Base-by-base conservation (phyloP, 2,329 filamentous ascomycete species). In the Furcasterigmium furcatum region DNA sequence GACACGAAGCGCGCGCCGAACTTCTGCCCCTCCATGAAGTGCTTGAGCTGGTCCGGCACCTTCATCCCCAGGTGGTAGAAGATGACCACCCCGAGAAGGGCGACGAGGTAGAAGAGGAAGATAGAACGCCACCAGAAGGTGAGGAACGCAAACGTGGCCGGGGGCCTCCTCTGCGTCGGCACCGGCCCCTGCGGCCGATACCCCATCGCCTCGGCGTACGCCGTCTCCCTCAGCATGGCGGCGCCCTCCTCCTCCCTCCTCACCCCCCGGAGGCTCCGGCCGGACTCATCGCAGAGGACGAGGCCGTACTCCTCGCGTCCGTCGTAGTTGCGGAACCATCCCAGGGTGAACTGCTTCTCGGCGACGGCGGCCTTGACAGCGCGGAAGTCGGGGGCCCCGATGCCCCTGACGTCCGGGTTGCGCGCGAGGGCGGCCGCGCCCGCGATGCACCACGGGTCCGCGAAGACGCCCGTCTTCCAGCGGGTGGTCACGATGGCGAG, bases 1-100 rank as follows among this genome's bases (percentile, higher is more conserved):
- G 68, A 65, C 8, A 73, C 52, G 43, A 74, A 73, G 8, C 70
- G 58, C 0, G 70, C 65, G 5, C 70, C 70, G 42, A 73, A 71
- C 3, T 56, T 58, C 47, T 70, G 61, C n/a, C 61, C 59, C 34
- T 36, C 34, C 34, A 36, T 36, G 34, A 36, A 36, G n/a, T 16
- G 18, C 18, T 16, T 36, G n/a, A 36, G n/a, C n/a, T 36, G 12
- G n/a, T 19, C 18, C 34, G 34, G 34, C 5, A 36, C 16, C 40
- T 42, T 34, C 18, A 22, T 47, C 2, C 52, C 56, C 46, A 64
- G 49, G 51, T 67, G 55, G 45, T 72, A 73, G 41, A 69, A 71
- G n/a, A 68, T 54, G 9, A 73, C 58, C 9, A 73, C 55, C 2
- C 55, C 52, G 3, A 69, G 57, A 0, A 72, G 43, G 0, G 53